A percentile compares a stretch with the other conserved stretches of the same genome.
Evolutionary conservation across 306 rosid genomes (phyloP).

Genomic region (Lablab purpureus): DNA sequence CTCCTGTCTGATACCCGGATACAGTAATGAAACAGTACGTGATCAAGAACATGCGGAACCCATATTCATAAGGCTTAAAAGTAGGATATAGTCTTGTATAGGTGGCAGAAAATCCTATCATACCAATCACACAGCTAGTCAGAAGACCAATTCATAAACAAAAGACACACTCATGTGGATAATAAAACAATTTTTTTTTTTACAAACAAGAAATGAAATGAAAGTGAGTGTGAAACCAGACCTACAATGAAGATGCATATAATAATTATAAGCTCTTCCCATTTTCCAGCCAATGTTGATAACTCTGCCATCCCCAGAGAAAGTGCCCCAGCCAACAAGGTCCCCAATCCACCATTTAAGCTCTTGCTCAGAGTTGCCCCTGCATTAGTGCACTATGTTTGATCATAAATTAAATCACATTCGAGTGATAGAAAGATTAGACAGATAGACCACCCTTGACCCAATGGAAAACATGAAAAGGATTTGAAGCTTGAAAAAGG

Average conservation of each 20-base stretch:
- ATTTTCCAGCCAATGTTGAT: constrained; percentile 69
- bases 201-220: constrained; percentile 1
- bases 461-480: not conserved
- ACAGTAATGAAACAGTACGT: constrained; percentile 12
- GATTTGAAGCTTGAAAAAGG: not conserved
- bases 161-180: not conserved
- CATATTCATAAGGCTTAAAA: constrained; percentile 6
- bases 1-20: constrained; percentile 1
- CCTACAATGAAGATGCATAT: constrained; percentile 71
- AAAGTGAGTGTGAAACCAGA: constrained; percentile 35
- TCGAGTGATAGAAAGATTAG: not conserved
- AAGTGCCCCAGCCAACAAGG: constrained; percentile 91
- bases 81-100: constrained; percentile 70
- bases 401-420: not conserved
- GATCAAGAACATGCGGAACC: constrained; percentile 9
- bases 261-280: constrained; percentile 73
- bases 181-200: not conserved
- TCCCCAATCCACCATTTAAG: constrained; percentile 87
- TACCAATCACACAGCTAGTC: constrained; percentile 37
- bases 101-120: constrained; percentile 72
- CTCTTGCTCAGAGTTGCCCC: constrained; percentile 88
- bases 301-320: constrained; percentile 80
- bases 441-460: not conserved
- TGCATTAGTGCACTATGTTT: not conserved
- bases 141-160: constrained; percentile 36